phyloP scores from a whole-genome alignment of 2,329 filamentous ascomycete genomes.

The Trichoderma sp. region DNA sequence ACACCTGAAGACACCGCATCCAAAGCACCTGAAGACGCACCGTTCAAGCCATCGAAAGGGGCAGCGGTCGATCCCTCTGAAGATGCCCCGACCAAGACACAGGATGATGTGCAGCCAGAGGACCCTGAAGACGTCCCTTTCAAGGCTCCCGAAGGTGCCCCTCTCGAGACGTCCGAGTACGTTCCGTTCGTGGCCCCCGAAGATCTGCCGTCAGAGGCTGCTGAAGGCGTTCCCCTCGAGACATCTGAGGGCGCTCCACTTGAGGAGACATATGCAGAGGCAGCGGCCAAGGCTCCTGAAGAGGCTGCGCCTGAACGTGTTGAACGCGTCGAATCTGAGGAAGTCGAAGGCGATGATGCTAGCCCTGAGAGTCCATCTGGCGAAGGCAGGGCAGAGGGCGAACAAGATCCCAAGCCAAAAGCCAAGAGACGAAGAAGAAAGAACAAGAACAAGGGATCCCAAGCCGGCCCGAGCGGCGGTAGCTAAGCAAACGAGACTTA shows the following conservation, averaged over 20 bases:
- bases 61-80: background rate
- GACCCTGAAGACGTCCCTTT: background rate
- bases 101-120: background rate
- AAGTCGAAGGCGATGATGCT: constrained; percentile 4
- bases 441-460: constrained; percentile 24
- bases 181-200: background rate
- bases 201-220: background rate
- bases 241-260: background rate
- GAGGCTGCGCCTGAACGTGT: background rate
- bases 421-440: constrained; percentile 23
- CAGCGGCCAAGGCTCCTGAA: background rate
- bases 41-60: background rate
- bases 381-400: constrained; percentile 4
- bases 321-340: background rate
- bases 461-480: constrained; percentile 20
- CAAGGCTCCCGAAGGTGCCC: constrained; percentile 1
- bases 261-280: background rate
- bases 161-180: background rate
- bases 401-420: constrained; percentile 16
- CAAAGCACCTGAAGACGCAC: background rate
- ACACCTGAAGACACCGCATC: background rate
- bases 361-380: background rate
- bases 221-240: background rate
- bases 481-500: background rate
- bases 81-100: background rate